Conservation (phyloP, 305 asterid species). For the Fraxinus paxiana region DNA sequence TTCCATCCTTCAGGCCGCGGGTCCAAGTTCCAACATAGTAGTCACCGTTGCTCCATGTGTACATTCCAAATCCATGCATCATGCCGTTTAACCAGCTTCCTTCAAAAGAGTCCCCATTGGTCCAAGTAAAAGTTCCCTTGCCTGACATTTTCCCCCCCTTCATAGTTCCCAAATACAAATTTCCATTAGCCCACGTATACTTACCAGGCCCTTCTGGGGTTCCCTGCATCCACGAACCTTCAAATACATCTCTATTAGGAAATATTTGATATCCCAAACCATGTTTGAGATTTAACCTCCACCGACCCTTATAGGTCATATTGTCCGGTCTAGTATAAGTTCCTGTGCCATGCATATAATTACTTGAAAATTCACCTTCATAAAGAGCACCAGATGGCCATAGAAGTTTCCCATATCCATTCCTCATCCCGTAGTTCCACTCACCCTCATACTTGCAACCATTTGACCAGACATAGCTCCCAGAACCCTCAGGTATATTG, state of each 20-base stretch:
- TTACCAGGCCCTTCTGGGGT: conserved; percentile 90
- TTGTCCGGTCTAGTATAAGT: conserved; percentile 47
- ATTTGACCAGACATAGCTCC: conserved; percentile 77
- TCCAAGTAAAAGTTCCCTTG: conserved; percentile 90
- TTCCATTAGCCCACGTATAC: conserved; percentile 82
- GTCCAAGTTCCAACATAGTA: conserved; percentile 93
- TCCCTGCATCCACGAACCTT: conserved; percentile 97
- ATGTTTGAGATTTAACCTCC: conserved; percentile 83
- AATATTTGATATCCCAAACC: conserved; percentile 82
- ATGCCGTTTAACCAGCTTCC: conserved; percentile 75
- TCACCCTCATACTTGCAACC: conserved; percentile 86
- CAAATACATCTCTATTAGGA: conserved; percentile 72
- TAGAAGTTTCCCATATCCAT: conserved; percentile 69
- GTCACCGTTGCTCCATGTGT: conserved; percentile 81
- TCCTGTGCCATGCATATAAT: conserved; percentile 76
- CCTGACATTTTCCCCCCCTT: conserved; percentile 88
- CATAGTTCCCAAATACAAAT: conserved; percentile 79
- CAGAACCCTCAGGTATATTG: conserved; percentile 71
- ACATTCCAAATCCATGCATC: conserved; percentile 90
- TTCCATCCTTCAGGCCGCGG: conserved; percentile 85
- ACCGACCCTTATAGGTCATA: conserved; percentile 65
- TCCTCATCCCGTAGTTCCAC: conserved; percentile 88
- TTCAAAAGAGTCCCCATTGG: conserved; percentile 68
- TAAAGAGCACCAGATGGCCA: conserved; percentile 85
- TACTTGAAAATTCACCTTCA: conserved; percentile 92